Evolutionary conservation across 2,329 filamentous ascomycete species (phyloP).

Genomic region (Phaeophleospora eucalypticola): DNA sequence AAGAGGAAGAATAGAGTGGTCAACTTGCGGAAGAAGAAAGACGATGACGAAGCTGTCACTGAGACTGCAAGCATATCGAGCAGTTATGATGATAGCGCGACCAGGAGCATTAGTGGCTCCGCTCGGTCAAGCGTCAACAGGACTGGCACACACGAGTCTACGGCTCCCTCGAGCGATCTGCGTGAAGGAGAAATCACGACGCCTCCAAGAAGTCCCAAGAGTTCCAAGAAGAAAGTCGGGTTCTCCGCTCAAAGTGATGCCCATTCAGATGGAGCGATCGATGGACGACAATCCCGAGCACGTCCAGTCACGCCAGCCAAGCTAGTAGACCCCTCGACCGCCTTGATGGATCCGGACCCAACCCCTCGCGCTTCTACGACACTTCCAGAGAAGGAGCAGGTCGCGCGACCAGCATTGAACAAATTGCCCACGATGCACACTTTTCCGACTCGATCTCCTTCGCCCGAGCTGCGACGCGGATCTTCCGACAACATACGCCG

Average conservation of each 20-base stretch:
- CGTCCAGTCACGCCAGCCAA: constrained; percentile 17
- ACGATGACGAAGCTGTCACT: constrained; percentile 46
- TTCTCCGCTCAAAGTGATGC: constrained; percentile 21
- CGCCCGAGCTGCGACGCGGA: constrained; percentile 18
- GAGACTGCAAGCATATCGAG: constrained; percentile 38
- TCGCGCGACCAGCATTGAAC: constrained; percentile 8
- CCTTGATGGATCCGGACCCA: constrained; percentile 34
- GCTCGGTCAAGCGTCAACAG: constrained; percentile 47
- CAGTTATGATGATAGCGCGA: constrained; percentile 37
- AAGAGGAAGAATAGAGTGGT: constrained; percentile 84
- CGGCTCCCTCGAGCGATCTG: constrained; percentile 16
- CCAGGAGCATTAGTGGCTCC: constrained; percentile 15
- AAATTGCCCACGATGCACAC: constrained; percentile 16
- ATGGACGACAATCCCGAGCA: constrained; percentile 2
- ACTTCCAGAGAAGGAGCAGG: constrained; percentile 17
- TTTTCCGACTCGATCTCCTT: constrained; percentile 20
- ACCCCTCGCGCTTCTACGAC: constrained; percentile 32
- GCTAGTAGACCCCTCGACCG: constrained; percentile 4
- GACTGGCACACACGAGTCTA: constrained; percentile 54
- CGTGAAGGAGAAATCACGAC: constrained; percentile 40
- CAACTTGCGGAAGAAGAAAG: constrained; percentile 63
- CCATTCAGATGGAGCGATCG: neutral
- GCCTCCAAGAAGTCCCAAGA: constrained; percentile 47
- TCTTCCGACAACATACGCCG: constrained; percentile 12
- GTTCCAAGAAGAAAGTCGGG: constrained; percentile 24